Evolutionary conservation across 108 stramenopile species (phyloP).

Genomic region (Nitzschia sp.): DNA sequence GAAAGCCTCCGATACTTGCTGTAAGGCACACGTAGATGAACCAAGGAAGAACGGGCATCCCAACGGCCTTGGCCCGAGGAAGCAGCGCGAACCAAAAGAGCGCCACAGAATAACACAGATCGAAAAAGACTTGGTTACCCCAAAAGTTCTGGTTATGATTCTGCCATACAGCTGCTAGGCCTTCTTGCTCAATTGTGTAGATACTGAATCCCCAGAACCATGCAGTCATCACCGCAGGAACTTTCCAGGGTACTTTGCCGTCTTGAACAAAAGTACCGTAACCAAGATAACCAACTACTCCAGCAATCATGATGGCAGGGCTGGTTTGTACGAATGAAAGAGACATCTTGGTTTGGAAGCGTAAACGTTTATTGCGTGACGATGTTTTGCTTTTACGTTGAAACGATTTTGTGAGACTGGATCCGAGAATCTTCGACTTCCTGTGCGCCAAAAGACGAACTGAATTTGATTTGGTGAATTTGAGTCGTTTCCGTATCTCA

Average conservation of each 20-base stretch:
- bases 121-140: constrained; percentile 18
- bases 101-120: neutral
- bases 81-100: constrained; percentile 15
- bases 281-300: neutral
- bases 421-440: neutral
- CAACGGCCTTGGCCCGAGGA: constrained; percentile 5
- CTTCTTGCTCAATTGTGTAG: constrained; percentile 16
- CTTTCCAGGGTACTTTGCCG: constrained; percentile 9
- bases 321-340: constrained; percentile 8
- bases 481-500: too few relatives aligned
- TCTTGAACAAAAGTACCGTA: constrained; percentile 10
- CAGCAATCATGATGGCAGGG: constrained; percentile 3
- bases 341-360: constrained; percentile 3
- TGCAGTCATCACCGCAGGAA: neutral
- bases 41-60: constrained; percentile 14
- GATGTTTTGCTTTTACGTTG: too few relatives aligned
- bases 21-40: constrained; percentile 1
- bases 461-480: too few relatives aligned
- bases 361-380: too few relatives aligned
- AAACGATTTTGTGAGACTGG: neutral
- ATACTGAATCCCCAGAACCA: constrained; percentile 12
- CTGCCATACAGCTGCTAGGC: neutral
- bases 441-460: too few relatives aligned
- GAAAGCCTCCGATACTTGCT: constrained; percentile 15
- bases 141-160: constrained; percentile 19